These are phyloP conservation scores for Tetrahymena borealis DNA, from an alignment of 73 alveolate genomes.

Conservation along the genomic window DNA sequence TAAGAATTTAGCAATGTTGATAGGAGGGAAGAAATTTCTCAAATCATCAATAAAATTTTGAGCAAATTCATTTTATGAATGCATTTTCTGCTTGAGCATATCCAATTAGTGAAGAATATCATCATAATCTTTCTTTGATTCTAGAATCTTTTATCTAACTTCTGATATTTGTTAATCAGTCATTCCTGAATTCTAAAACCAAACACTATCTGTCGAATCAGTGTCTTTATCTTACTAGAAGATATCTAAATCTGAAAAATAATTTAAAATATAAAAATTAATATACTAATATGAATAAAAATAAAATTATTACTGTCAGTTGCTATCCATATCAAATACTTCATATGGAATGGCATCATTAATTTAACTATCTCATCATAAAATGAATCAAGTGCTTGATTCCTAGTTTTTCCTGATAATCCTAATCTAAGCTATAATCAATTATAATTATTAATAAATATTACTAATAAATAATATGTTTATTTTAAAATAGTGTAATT, in stretches of 20 bases:
- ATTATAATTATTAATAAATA: background rate
- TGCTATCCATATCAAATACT: background rate
- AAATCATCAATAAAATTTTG: constrained; percentile 36
- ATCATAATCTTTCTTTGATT: background rate
- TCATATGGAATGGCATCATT: background rate
- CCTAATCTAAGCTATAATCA: background rate
- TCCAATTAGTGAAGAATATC: background rate
- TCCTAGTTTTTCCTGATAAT: background rate
- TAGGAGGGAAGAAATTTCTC: constrained; percentile 30
- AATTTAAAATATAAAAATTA: background rate
- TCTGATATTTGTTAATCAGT: background rate
- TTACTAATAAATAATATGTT: too few species aligned
- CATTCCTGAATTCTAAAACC: background rate
- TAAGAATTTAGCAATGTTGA: constrained; percentile 28
- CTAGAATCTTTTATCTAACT: background rate
- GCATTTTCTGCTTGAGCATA: background rate
- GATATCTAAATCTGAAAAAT: background rate
- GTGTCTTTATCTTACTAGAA: background rate
- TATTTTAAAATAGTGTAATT: too few species aligned
- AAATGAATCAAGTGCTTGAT: background rate
- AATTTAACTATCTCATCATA: background rate
- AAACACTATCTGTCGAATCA: background rate
- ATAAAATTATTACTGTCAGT: background rate
- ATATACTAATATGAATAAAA: background rate
- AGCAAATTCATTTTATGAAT: background rate